Conservation (phyloP, 495 filamentous ascomycete genomes). For the Xylaria intraflava region DNA sequence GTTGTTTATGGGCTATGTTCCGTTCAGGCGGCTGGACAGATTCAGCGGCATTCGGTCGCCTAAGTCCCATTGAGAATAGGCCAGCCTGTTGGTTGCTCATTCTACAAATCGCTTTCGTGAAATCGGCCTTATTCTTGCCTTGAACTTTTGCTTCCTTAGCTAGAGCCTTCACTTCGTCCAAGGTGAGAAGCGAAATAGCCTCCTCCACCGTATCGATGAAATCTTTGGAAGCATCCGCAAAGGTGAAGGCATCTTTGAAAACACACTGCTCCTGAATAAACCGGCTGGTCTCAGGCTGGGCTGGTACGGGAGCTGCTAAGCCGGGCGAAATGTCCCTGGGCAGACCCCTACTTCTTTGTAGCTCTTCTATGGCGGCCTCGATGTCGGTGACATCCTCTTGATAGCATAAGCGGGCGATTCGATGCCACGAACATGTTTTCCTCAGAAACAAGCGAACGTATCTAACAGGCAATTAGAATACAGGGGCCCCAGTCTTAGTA, state of each 20-base stretch:
- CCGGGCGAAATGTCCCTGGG: conserved; percentile 4
- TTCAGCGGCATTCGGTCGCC: conserved; percentile 44
- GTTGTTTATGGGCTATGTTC: conserved; percentile 12
- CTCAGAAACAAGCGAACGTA: conserved; percentile 93
- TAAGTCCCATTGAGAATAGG: conserved; percentile 55
- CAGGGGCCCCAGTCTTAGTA: not conserved
- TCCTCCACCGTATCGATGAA: conserved; percentile 77
- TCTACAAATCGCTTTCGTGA: conserved; percentile 62
- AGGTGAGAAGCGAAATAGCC: conserved; percentile 67
- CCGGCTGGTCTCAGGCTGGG: not conserved
- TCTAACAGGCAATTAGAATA: conserved; percentile 19
- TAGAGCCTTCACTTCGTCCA: conserved; percentile 80
- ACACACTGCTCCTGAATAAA: conserved; percentile 34
- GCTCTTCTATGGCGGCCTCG: conserved; percentile 51
- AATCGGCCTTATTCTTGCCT: conserved; percentile 82
- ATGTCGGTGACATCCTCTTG: conserved; percentile 77
- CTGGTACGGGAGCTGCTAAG: not conserved
- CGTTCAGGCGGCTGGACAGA: conserved; percentile 25
- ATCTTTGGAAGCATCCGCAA: conserved; percentile 70
- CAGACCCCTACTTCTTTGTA: conserved; percentile 37
- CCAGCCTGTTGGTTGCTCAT: conserved; percentile 67
- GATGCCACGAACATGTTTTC: conserved; percentile 93
- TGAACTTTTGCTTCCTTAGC: conserved; percentile 82
- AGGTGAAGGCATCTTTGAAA: conserved; percentile 53
- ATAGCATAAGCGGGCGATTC: conserved; percentile 67